A percentile compares a stretch with the other conserved stretches of the same genome.
These are phyloP conservation scores for Arachis monticola DNA, from an alignment of 331 rosid species.

Conservation along the genomic window DNA sequence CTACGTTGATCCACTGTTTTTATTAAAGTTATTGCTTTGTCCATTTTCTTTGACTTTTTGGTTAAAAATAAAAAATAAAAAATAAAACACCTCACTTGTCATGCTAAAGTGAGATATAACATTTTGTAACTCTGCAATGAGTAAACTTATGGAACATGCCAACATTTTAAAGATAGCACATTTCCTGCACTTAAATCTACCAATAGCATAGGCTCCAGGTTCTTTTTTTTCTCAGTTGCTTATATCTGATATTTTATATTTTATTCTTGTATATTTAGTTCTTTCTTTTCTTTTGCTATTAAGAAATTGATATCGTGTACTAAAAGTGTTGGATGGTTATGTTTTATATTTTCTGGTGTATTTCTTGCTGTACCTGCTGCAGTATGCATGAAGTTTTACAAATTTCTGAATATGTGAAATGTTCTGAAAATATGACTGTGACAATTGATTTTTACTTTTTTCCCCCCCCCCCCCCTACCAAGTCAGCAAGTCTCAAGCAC, in stretches of 20 bases:
- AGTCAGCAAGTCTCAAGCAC: constrained; percentile 4
- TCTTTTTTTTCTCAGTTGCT: constrained; percentile 13
- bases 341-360: background rate
- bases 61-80: too few relatives aligned
- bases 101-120: background rate
- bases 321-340: constrained; percentile 2
- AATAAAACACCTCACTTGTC: background rate
- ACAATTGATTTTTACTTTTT: background rate
- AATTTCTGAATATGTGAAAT: constrained; percentile 4
- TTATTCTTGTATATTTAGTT: background rate
- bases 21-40: background rate
- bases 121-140: constrained; percentile 1
- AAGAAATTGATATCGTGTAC: constrained; percentile 4
- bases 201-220: background rate
- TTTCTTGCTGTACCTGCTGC: constrained; percentile 12
- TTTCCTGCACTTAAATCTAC: background rate
- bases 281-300: constrained; percentile 3
- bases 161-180: too few relatives aligned
- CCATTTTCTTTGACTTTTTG: background rate
- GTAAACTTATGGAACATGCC: too few relatives aligned
- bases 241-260: background rate
- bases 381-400: constrained; percentile 12
- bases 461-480: background rate
- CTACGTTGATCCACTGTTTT: constrained; percentile 7
- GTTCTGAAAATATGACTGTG: background rate